phyloP scores from a whole-genome alignment of 129 eudicot genomes.

The Tanacetum coccineum region DNA sequence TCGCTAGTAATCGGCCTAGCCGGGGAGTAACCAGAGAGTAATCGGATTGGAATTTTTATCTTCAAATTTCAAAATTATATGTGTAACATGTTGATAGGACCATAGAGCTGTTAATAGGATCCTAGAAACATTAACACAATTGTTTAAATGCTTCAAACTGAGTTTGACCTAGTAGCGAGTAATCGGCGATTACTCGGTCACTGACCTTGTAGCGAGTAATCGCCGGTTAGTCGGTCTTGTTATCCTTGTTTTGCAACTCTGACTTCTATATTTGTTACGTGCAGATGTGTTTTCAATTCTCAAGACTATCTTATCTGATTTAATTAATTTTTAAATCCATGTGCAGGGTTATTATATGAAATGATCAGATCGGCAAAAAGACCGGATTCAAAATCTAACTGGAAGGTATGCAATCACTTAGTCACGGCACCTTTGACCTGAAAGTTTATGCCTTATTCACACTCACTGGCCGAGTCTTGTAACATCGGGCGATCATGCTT shows the following conservation, averaged over 20 bases:
- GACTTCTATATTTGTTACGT: not conserved
- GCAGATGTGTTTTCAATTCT: conserved; percentile 1
- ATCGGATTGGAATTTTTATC: no score
- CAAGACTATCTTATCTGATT: conserved; percentile 6
- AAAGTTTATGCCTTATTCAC: not conserved
- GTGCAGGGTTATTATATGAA: conserved; percentile 79
- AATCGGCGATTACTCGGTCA: no score
- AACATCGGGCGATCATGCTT: not conserved
- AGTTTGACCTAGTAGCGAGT: no score
- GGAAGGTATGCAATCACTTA: conserved; percentile 70
- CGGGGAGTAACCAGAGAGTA: no score
- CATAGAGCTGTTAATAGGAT: no score
- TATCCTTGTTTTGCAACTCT: not conserved
- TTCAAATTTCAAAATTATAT: no score
- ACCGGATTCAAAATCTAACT: conserved; percentile 71
- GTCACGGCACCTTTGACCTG: not conserved
- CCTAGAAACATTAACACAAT: no score
- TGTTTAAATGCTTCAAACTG: no score
- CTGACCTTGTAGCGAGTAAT: no score
- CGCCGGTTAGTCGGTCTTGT: no score
- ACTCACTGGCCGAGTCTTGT: not conserved
- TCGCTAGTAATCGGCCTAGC: no score
- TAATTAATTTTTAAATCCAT: not conserved
- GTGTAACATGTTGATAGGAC: no score
- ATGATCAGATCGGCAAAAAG: conserved; percentile 82